A percentile compares a stretch with the other conserved stretches of the same genome.
Conservation (phyloP, 140 eudicot genomes). For the Stevia rebaudiana region DNA sequence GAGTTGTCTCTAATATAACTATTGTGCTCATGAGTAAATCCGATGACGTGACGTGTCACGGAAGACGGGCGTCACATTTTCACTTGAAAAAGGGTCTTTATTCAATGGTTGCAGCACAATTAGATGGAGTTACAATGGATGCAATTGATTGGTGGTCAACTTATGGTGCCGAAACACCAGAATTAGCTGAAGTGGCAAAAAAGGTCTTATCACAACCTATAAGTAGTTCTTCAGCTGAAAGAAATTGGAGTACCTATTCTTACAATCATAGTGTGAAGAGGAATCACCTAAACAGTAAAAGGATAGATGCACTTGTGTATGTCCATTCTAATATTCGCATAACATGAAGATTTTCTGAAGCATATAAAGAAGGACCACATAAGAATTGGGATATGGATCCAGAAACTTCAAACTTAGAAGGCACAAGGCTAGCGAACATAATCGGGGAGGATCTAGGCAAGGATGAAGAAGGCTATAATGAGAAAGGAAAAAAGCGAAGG, state of each 20-base stretch:
- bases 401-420: too few species aligned
- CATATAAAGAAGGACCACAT: background rate
- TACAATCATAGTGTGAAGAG: conserved; percentile 11
- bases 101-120: background rate
- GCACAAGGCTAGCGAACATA: too few species aligned
- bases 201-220: conserved; percentile 6
- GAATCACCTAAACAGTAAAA: background rate
- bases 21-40: too few species aligned
- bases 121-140: conserved; percentile 16
- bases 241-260: background rate
- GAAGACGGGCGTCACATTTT: too few species aligned
- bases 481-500: too few species aligned
- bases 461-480: too few species aligned
- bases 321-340: conserved; percentile 13
- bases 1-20: too few species aligned
- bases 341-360: background rate
- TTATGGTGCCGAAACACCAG: background rate
- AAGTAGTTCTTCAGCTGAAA: conserved; percentile 1
- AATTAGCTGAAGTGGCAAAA: background rate
- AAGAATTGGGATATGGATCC: too few species aligned
- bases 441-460: too few species aligned
- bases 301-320: conserved; percentile 4
- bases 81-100: conserved; percentile 12
- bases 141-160: background rate
- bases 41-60: too few species aligned